Conservation (phyloP, 2,329 filamentous ascomycete genomes). For the Aspergillus novofumigatus region DNA sequence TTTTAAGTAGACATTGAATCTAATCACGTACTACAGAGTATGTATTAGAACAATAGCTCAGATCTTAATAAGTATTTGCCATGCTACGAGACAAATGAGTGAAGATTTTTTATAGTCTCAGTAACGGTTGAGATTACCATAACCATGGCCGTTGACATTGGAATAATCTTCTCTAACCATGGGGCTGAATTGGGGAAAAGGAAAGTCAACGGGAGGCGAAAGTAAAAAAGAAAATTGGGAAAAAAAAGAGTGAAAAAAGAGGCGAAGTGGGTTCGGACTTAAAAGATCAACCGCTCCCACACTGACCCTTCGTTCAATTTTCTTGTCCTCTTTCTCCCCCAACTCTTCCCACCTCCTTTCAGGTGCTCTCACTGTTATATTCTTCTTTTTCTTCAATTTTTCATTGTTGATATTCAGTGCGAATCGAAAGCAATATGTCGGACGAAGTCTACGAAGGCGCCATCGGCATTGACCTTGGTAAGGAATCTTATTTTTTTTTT, state of each 20-base stretch:
- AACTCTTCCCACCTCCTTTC: conserved; percentile 6
- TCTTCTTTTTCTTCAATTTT: conserved; percentile 38
- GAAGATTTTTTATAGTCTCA: neutral
- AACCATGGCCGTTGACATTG: neutral
- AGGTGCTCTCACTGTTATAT: conserved; percentile 18
- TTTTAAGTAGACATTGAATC: neutral
- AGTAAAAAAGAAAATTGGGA: neutral
- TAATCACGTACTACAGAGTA: neutral
- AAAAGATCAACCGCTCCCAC: conserved; percentile 4
- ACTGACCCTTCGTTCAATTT: conserved; percentile 5
- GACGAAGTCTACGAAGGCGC: conserved; percentile 99
- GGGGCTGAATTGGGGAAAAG: neutral
- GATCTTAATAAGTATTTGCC: neutral
- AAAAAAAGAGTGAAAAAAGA: neutral
- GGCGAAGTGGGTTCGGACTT: neutral
- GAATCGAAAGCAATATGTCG: conserved; percentile 58
- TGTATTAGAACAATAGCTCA: neutral
- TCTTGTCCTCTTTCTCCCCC: conserved; percentile 4
- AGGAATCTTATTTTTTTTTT: conserved; percentile 30
- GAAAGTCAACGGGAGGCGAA: neutral
- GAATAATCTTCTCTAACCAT: conserved; percentile 8
- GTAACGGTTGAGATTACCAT: neutral
- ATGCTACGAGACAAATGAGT: neutral
- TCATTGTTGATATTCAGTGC: conserved; percentile 1
- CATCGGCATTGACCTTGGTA: conserved; percentile 99